Percentiles rank a stretch among this genome's conserved stretches.
Conservation (phyloP, 2,329 filamentous ascomycete species). For the Diplodia corticola region DNA sequence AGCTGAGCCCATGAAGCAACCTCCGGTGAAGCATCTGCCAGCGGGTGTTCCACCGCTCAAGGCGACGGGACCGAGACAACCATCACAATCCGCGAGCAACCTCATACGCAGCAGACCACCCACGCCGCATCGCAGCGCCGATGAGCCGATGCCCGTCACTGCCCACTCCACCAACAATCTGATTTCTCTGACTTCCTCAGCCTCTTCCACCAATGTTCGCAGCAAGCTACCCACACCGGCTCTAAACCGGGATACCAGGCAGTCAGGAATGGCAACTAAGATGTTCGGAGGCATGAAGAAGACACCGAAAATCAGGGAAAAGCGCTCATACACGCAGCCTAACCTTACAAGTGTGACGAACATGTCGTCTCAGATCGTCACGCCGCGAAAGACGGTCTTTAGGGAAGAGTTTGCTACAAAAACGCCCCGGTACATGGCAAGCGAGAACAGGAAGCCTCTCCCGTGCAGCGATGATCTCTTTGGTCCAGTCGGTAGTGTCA, state of each 20-base stretch:
- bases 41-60: neutral
- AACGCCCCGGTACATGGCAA: neutral
- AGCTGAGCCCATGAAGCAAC: neutral
- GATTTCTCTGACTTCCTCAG: neutral
- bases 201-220: neutral
- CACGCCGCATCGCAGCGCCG: conserved; percentile 1
- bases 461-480: neutral
- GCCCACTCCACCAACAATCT: neutral
- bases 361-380: neutral
- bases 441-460: neutral
- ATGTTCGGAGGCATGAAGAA: conserved; percentile 7
- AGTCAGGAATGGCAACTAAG: neutral
- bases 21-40: neutral
- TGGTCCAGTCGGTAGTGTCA: neutral
- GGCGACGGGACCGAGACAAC: neutral
- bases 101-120: conserved; percentile 10
- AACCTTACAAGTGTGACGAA: conserved; percentile 1
- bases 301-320: neutral
- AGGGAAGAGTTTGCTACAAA: conserved; percentile 13
- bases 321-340: conserved; percentile 18
- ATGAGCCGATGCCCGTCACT: neutral
- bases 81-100: conserved; percentile 8
- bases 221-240: conserved; percentile 4
- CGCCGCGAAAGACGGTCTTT: conserved; percentile 11
- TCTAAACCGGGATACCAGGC: neutral